phyloP scores from a whole-genome alignment of 2,329 filamentous ascomycete genomes.

The Fusarium luffae region DNA sequence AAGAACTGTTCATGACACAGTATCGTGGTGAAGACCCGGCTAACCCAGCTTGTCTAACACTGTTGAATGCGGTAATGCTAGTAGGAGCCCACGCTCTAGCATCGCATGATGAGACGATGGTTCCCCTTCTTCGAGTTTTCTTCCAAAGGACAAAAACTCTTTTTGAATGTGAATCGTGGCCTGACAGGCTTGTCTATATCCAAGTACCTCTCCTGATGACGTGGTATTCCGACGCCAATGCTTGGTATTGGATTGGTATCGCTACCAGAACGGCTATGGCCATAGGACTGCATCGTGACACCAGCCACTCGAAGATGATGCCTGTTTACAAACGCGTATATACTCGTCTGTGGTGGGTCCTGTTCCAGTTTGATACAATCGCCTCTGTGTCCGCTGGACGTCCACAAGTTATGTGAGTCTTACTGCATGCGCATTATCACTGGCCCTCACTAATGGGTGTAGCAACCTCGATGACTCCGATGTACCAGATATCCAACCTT shows the following conservation, averaged over 20 bases:
- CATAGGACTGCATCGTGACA: slow-evolving; percentile 5
- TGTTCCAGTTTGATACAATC: slow-evolving; percentile 20
- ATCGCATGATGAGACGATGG: background rate
- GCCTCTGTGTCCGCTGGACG: slow-evolving; percentile 7
- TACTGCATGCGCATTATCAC: rapidly evolving
- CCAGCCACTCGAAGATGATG: slow-evolving; percentile 6
- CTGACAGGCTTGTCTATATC: slow-evolving; percentile 6
- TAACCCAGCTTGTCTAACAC: slow-evolving; percentile 7
- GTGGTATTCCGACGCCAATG: slow-evolving; percentile 14
- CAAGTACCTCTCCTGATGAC: slow-evolving; percentile 7
- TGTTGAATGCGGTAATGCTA: slow-evolving; percentile 8
- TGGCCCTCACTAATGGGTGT: background rate
- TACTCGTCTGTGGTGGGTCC: slow-evolving; percentile 15
- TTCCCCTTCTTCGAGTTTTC: background rate
- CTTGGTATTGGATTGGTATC: slow-evolving; percentile 24
- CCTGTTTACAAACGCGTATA: slow-evolving; percentile 10
- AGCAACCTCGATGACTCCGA: slow-evolving; percentile 9
- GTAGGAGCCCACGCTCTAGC: slow-evolving; percentile 13
- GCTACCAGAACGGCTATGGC: slow-evolving; percentile 16
- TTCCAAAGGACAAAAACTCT: slow-evolving; percentile 3
- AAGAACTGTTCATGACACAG: slow-evolving; percentile 18
- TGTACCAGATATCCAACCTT: background rate
- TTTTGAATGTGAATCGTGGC: background rate
- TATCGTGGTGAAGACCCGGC: background rate
- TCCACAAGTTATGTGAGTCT: slow-evolving; percentile 10